Evolutionary conservation across 2,329 filamentous ascomycete species (phyloP).

Genomic region (Penicillium sp.): DNA sequence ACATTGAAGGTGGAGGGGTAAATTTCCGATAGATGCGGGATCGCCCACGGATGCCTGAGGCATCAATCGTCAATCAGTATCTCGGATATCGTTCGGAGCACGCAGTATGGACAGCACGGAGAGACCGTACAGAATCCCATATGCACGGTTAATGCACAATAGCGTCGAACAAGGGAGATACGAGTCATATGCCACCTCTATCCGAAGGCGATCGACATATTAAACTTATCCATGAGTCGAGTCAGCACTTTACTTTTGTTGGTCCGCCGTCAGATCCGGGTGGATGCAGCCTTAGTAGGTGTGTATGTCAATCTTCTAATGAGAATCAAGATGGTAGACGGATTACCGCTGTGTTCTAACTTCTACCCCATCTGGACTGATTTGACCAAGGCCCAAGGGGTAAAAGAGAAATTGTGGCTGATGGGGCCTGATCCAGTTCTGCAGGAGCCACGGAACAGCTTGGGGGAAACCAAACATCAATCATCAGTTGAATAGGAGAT

Average conservation of each 20-base stretch:
- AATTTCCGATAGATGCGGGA: conserved; percentile 29
- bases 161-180: neutral
- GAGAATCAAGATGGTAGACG: too few relatives aligned
- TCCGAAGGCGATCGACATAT: neutral
- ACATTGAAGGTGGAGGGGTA: conserved; percentile 32
- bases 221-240: neutral
- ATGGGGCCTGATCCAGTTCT: conserved; percentile 20
- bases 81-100: neutral
- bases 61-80: conserved; percentile 10
- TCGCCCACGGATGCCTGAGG: conserved; percentile 30
- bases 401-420: neutral
- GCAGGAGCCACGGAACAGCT: conserved; percentile 23
- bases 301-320: too few relatives aligned
- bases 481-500: too few relatives aligned
- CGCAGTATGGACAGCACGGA: too few relatives aligned
- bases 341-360: too few relatives aligned
- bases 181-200: too few relatives aligned
- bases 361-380: too few relatives aligned
- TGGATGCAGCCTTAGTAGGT: neutral
- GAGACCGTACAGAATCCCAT: too few relatives aligned
- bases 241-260: neutral
- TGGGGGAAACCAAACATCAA: neutral
- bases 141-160: too few relatives aligned
- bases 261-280: neutral
- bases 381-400: conserved; percentile 8